Evolutionary conservation across 495 filamentous ascomycete genomes (phyloP), one percentile per base, ranked within the genome.

Genomic region (Penicillium mononematosum): DNA sequence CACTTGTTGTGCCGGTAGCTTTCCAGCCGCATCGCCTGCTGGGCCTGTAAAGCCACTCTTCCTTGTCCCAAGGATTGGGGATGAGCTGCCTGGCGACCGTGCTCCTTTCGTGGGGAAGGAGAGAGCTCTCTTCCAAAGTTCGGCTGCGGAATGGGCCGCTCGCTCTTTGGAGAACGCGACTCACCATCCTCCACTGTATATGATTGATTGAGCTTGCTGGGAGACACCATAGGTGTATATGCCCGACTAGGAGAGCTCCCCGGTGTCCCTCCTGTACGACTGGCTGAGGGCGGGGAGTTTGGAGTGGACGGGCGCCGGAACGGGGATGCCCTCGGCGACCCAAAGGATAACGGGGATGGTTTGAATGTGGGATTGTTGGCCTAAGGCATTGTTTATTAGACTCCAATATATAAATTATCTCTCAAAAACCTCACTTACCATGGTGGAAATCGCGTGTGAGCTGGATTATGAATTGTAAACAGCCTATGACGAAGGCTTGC

Each of bases 301-400:
- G 74, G 73, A 1, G 75, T 78, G 4, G 75, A 78, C 3, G 85
- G 85, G 49, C 87, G 81, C 11, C 86, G 84, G 66, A 92, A 92
- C n/a, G 88, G 88, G 7, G 88, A 90, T 51, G 82, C 81, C 69
- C 88, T 79, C 41, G 83, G 83, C 22, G 85, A 85, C 61, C 82
- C 83, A 71, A 85, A 87, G 43, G 84, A 88, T 49, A 89, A 72
- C 16, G 86, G 84, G 11, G 88, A 89, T 17, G 87, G 86, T 65
- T 89, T 89, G 75, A 88, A 90, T 45, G 81, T 69, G 42, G 72
- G 64, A 60, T 75, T 76, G 36, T 70, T 72, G 44, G 74, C 66
- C 61, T 77, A 59, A 58, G 66, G 58, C 9, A 53, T 14, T n/a
- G 17, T 44, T 19, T n/a, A 32, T 45, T 19, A 39, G 24, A 31